Conservation (phyloP, 2,329 filamentous ascomycete species). For the Aspergillus bombycis region DNA sequence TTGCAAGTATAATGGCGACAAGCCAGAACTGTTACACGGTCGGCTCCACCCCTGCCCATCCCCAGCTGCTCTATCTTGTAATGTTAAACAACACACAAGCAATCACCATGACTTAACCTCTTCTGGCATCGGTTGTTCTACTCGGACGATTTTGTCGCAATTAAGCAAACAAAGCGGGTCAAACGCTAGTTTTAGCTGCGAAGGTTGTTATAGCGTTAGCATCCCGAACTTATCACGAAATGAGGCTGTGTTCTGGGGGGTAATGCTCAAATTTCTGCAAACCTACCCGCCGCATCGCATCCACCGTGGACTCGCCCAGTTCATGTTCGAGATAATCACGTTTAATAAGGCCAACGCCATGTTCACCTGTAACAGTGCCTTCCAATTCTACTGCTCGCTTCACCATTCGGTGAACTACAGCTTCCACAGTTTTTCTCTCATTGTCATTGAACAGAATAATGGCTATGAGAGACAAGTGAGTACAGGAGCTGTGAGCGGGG, state of each 20-base stretch:
- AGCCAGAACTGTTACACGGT: background rate
- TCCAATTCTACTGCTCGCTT: conserved; percentile 70
- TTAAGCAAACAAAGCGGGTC: conserved; percentile 69
- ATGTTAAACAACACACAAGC: background rate
- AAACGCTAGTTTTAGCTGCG: conserved; percentile 64
- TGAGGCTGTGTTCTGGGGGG: background rate
- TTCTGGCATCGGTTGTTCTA: conserved; percentile 52
- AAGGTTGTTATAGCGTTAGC: conserved; percentile 21
- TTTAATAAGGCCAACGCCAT: conserved; percentile 72
- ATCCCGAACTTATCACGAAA: background rate
- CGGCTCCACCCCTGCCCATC: background rate
- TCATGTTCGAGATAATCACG: conserved; percentile 67
- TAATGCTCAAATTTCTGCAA: background rate
- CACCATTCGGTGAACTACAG: conserved; percentile 70
- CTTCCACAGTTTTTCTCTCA: conserved; percentile 59
- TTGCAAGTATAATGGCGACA: background rate
- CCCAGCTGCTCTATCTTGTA: background rate
- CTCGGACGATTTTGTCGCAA: conserved; percentile 67
- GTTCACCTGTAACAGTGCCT: conserved; percentile 73
- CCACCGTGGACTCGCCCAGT: conserved; percentile 62
- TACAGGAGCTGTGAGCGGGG: no score
- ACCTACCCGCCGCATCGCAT: conserved; percentile 66
- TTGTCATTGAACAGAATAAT: conserved; percentile 64
- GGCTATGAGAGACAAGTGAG: conserved; percentile 40
- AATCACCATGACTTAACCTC: conserved; percentile 53